Conservation (phyloP, 331 rosid genomes). For the Rhamnella rubrinervis region DNA sequence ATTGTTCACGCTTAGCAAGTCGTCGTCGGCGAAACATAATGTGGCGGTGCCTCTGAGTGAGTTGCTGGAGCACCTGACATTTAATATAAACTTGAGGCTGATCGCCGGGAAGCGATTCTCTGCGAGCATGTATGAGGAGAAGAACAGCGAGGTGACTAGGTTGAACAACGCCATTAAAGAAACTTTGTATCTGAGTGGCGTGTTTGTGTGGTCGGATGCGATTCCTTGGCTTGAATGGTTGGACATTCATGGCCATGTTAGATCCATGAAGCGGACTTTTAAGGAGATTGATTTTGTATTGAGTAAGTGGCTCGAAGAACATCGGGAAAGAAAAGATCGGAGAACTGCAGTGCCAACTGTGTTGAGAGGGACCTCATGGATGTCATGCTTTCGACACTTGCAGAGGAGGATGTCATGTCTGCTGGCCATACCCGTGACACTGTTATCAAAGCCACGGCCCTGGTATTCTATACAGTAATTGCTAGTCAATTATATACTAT, state of each 20-base stretch:
- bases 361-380: constrained; percentile 44
- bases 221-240: constrained; percentile 41
- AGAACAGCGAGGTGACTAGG: constrained; percentile 28
- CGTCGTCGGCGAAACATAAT: not conserved
- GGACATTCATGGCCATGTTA: constrained; percentile 49
- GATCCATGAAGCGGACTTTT: constrained; percentile 46
- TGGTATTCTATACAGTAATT: constrained; percentile 18
- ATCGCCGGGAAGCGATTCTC: constrained; percentile 55
- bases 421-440: constrained; percentile 20
- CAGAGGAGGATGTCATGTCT: constrained; percentile 9
- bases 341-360: not conserved
- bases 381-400: constrained; percentile 25
- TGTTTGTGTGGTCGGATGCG: constrained; percentile 37
- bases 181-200: constrained; percentile 19
- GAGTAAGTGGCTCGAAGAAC: constrained; percentile 50
- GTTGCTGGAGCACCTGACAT: constrained; percentile 44
- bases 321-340: constrained; percentile 7
- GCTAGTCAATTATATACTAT: too few relatives aligned
- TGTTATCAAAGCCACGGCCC: constrained; percentile 25
- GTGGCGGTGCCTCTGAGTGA: constrained; percentile 31
- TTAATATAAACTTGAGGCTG: constrained; percentile 39
- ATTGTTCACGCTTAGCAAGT: constrained; percentile 17
- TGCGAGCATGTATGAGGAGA: not conserved
- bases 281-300: constrained; percentile 39
- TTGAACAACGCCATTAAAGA: constrained; percentile 37